Evolutionary conservation across 345 rosid genomes (phyloP).

Genomic region (Cardamine chenopodiifolia): DNA sequence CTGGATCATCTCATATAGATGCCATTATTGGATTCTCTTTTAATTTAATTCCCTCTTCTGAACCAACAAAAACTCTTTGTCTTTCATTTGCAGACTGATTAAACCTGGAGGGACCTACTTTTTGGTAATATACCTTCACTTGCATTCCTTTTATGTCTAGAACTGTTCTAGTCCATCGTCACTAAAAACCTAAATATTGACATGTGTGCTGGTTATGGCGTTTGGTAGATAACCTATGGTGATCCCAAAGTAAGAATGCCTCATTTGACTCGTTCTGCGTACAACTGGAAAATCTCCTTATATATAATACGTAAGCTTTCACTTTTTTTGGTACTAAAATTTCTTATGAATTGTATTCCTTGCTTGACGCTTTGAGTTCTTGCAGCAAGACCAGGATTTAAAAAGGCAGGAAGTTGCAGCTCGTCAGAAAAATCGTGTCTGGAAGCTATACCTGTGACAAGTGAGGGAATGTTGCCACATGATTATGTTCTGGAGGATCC

Average conservation of each 20-base stretch:
- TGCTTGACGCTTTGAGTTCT: not conserved
- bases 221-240: slow-evolving; percentile 86
- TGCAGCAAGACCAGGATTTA: slow-evolving; percentile 90
- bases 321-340: not conserved
- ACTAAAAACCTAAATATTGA: slow-evolving; percentile 3
- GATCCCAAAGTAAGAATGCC: slow-evolving; percentile 92
- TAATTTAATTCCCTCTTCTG: not conserved
- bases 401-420: slow-evolving; percentile 48
- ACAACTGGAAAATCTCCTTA: slow-evolving; percentile 74
- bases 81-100: slow-evolving; percentile 63
- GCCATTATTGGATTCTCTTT: slow-evolving; percentile 11
- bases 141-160: not conserved
- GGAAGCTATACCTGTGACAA: slow-evolving; percentile 70
- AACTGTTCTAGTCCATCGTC: not conserved
- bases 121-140: slow-evolving; percentile 56
- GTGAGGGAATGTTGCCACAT: slow-evolving; percentile 64
- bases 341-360: not conserved
- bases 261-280: slow-evolving; percentile 61
- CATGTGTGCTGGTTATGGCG: slow-evolving; percentile 5
- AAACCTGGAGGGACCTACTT: slow-evolving; percentile 88
- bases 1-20: slow-evolving; percentile 17
- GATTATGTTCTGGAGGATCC: slow-evolving; percentile 85
- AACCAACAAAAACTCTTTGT: slow-evolving; percentile 18
- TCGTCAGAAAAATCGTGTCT: slow-evolving; percentile 53
- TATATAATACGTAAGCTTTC: slow-evolving; percentile 75